Evolutionary conservation across 1,284 basidiomycete genomes (phyloP).

Genomic region (Boletus smithii): DNA sequence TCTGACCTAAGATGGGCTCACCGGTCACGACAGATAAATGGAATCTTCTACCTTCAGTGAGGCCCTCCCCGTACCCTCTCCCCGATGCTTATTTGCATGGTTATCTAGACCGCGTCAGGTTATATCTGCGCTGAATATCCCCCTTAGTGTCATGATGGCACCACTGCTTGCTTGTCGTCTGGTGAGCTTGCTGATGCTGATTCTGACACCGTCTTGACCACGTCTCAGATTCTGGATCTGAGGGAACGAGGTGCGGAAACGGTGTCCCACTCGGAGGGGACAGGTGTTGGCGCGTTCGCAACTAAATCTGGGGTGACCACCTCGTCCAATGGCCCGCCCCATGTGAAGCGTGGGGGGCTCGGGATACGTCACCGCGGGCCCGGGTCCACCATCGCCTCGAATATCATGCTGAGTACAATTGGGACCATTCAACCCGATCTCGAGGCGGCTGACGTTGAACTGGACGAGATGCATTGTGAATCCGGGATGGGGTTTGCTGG

Average conservation of each 20-base stretch:
- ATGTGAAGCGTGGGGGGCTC: conserved; percentile 29
- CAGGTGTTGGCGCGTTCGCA: conserved; percentile 57
- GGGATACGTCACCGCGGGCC: conserved; percentile 38
- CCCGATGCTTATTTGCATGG: conserved; percentile 8
- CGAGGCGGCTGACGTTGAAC: conserved; percentile 54
- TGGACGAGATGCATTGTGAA: conserved; percentile 48
- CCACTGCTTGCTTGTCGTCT: conserved; percentile 74
- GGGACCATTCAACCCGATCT: conserved; percentile 58
- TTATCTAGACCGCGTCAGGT: conserved; percentile 63
- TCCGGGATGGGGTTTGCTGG: conserved; percentile 36
- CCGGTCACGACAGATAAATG: conserved; percentile 50
- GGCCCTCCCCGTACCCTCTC: conserved; percentile 19
- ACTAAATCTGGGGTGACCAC: conserved; percentile 50
- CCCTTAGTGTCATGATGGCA: conserved; percentile 81
- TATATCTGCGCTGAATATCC: conserved; percentile 80
- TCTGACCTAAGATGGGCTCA: conserved; percentile 7
- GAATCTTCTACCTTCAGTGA: conserved; percentile 79
- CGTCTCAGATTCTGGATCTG: conserved; percentile 64
- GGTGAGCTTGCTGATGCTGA: conserved; percentile 35
- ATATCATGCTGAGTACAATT: conserved; percentile 64
- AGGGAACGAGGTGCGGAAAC: conserved; percentile 74
- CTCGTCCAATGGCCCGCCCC: conserved; percentile 48
- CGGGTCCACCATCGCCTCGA: conserved; percentile 48
- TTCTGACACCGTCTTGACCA: conserved; percentile 5
- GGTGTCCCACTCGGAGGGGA: conserved; percentile 63